Evolutionary conservation across 2,329 filamentous ascomycete genomes (phyloP), one percentile per base, ranked within the genome.

Genomic region (Tricladium varicosporioides): DNA sequence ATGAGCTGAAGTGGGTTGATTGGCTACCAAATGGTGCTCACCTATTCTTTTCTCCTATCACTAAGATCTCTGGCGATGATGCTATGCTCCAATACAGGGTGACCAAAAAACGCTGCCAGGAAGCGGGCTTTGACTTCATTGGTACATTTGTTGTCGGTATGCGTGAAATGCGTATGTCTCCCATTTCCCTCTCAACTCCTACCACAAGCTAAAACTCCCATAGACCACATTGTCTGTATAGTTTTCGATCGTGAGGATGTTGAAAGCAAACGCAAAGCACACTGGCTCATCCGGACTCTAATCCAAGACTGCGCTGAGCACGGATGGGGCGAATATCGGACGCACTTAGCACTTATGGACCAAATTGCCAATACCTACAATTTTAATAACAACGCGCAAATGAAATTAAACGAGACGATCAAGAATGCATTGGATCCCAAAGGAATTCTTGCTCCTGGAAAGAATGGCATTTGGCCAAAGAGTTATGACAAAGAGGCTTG

Each of bases 161-260:
- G 74, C 43, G 43, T n/a, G 43, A 46, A 65, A 81, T 82, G 73
- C 79, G 81, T n/a, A n/a, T n/a, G n/a, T n/a, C n/a, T n/a, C n/a
- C n/a, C n/a, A n/a, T n/a, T n/a, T n/a, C n/a, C n/a, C n/a, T n/a
- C n/a, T n/a, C n/a, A n/a, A n/a, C n/a, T n/a, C n/a, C n/a, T n/a
- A n/a, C n/a, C n/a, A n/a, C n/a, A n/a, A n/a, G n/a, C n/a, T n/a
- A n/a, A n/a, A n/a, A n/a, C n/a, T n/a, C n/a, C n/a, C n/a, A n/a
- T n/a, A n/a, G n/a, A n/a, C 63, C 76, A 81, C 63, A 82, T 83
- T 54, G 75, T 80, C 2, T 78, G 78, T 56, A 78, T 83, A 18
- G 73, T 82, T 16, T 83, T 79, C 63, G 74, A 83, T 59, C 71
- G 75, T 2, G 72, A 72, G 31, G 71, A 78, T 40, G 63, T 71